Evolutionary conservation across 176 grass and related monocot genomes (phyloP).

Genomic region (Carex cristatella): DNA sequence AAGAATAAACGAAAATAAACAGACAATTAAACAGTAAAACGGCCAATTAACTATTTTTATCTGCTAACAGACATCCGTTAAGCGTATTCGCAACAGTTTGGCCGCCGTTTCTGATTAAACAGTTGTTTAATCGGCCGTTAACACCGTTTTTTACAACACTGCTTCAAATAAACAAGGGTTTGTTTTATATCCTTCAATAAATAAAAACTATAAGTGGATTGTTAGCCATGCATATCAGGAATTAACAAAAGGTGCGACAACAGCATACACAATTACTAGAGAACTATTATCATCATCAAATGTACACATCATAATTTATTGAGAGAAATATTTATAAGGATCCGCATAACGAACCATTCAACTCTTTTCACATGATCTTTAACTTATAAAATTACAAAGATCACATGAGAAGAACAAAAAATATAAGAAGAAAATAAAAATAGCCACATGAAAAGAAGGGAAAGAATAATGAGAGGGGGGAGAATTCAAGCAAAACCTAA

Average conservation of each 20-base stretch:
- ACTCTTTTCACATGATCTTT: conserved; percentile 76
- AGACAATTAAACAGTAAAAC: too few species aligned
- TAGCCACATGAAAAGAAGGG: conserved; percentile 40
- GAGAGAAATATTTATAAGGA: conserved; percentile 20
- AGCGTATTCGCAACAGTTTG: too few species aligned
- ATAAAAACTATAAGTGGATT: background rate
- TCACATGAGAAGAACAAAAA: conserved; percentile 81
- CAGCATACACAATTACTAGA: background rate
- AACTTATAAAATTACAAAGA: conserved; percentile 99
- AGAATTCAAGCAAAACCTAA: conserved; percentile 50
- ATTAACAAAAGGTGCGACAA: background rate
- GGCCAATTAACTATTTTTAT: too few species aligned
- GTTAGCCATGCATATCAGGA: background rate
- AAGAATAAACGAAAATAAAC: too few species aligned
- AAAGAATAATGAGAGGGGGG: conserved; percentile 22
- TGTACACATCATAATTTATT: conserved; percentile 35
- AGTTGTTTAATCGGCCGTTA: too few species aligned
- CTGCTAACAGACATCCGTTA: too few species aligned
- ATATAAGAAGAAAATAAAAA: conserved; percentile 40
- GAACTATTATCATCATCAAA: background rate
- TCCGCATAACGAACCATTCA: conserved; percentile 39
- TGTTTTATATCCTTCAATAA: background rate
- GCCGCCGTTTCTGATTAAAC: too few species aligned
- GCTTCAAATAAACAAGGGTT: background rate
- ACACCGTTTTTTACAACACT: background rate